These are phyloP conservation scores for Lasiodiplodia citricola DNA, from an alignment of 2,329 filamentous ascomycete genomes.

Conservation along the genomic window DNA sequence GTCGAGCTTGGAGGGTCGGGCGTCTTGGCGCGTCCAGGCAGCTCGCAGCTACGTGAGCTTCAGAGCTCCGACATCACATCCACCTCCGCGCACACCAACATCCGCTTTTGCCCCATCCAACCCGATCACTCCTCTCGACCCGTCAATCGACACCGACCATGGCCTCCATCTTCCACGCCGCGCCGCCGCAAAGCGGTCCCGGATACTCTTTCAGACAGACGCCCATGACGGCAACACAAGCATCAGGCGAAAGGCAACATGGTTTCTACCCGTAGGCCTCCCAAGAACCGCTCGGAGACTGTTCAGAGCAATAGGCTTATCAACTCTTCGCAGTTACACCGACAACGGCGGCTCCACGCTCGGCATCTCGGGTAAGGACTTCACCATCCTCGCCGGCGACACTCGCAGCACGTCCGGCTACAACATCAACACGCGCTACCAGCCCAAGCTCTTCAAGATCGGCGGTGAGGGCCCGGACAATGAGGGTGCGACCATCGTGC, in stretches of 20 bases:
- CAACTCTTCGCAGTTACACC: constrained; percentile 71
- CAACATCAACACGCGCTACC: constrained; percentile 97
- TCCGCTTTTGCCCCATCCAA: neutral
- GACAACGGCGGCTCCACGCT: constrained; percentile 98
- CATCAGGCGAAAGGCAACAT: constrained; percentile 67
- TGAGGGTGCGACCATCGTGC: constrained; percentile 83
- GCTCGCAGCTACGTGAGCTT: constrained; percentile 27
- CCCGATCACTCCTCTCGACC: neutral
- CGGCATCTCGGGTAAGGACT: constrained; percentile 91
- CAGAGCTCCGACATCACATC: constrained; percentile 25
- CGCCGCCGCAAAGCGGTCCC: constrained; percentile 58
- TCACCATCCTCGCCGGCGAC: constrained; percentile 96
- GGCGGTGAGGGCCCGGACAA: constrained; percentile 76
- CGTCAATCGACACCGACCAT: constrained; percentile 43
- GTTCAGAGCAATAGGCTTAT: neutral
- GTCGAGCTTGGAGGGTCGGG: constrained; percentile 13
- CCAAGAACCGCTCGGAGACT: neutral
- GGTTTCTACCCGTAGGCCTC: constrained; percentile 85
- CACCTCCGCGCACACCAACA: constrained; percentile 1
- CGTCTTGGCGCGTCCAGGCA: constrained; percentile 28
- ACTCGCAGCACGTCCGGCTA: constrained; percentile 92
- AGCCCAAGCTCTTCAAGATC: constrained; percentile 96
- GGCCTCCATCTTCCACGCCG: constrained; percentile 59
- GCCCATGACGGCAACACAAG: constrained; percentile 44
- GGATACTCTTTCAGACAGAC: constrained; percentile 66